Base-by-base conservation (phyloP, 192 early-diverging fungal species). In the Dissophora ornata region DNA sequence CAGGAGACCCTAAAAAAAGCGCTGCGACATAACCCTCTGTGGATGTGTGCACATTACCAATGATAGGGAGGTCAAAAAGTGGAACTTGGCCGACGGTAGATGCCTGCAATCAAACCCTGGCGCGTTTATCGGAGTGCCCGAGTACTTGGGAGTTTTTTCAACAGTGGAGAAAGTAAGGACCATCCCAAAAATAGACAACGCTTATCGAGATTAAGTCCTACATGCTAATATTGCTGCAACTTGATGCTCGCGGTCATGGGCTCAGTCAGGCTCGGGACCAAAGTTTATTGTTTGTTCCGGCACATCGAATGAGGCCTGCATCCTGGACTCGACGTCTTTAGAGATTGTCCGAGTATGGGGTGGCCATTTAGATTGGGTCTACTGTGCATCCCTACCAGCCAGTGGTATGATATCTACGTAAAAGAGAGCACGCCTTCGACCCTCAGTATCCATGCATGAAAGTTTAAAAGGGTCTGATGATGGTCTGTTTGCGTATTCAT, bases 261-360 rank as follows among this genome's bases (percentile, higher is more conserved):
- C 48, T 26, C 48, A 70, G 68, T 61, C 59, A 40, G 59, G 60
- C n/a, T 62, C 73, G 13, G 59, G 50, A 12, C 57, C 81, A 56
- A 83, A 82, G 29, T 84, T 80, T 63, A 79, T 88, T 21, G 58
- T 86, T 12, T 88, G 87, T 30, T 82, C 77, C 32, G 87, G 87
- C 9, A 69, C 81, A 19, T 71, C 82, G 11, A 82, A 83, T 58
- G 85, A 86, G 21, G 85, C 86, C 2, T 75, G 67, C 19, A 85
- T 88, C 33, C 32, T 88, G 26, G 82, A 86, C 57, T 62, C 82
- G 7, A 79, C 79, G 12, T 82, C 83, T 1, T 56, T 88, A 13
- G 84, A 88, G 74, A 62, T 86, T 34, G 79, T 88, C 11, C 62
- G 87, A 47, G 81, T 88, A 15, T 88, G 87, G 87, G 83, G 80